A percentile compares a stretch with the other conserved stretches of the same genome.
Evolutionary conservation across 768 basidiomycete genomes (phyloP).

Genomic region (Xerocomus brunneocitrinus): DNA sequence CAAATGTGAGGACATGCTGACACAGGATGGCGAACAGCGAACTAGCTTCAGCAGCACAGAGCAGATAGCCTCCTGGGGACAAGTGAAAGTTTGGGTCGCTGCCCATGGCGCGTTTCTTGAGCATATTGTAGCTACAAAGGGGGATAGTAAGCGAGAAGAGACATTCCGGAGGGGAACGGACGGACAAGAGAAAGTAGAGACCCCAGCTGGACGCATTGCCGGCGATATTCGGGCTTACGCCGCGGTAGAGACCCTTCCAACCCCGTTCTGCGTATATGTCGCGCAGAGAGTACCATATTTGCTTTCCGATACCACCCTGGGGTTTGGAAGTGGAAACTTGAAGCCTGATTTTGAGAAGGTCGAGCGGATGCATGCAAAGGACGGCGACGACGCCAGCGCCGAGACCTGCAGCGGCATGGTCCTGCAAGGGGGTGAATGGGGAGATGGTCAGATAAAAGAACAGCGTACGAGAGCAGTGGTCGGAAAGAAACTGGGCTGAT

Average conservation of each 20-base stretch:
- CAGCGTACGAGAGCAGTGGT: constrained; percentile 31
- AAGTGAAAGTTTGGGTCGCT: constrained; percentile 63
- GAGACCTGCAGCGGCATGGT: constrained; percentile 92
- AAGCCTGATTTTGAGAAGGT: constrained; percentile 90
- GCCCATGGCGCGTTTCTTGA: constrained; percentile 75
- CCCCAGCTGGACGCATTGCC: constrained; percentile 98
- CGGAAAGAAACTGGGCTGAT: constrained; percentile 40
- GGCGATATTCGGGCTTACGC: constrained; percentile 84
- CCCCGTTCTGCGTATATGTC: constrained; percentile 75
- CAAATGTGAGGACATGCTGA: constrained; percentile 10
- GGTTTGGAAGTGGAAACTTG: constrained; percentile 77
- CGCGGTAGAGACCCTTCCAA: constrained; percentile 84
- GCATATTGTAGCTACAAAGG: constrained; percentile 76
- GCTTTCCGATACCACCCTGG: constrained; percentile 56
- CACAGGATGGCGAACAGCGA: constrained; percentile 39
- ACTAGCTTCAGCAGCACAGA: constrained; percentile 97
- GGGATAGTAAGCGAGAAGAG: constrained; percentile 2
- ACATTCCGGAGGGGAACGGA: background rate
- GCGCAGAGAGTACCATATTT: constrained; percentile 71
- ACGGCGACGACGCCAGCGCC: constrained; percentile 91
- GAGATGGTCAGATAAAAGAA: background rate
- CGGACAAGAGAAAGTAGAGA: constrained; percentile 92
- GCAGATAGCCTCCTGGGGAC: constrained; percentile 73
- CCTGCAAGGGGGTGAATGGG: constrained; percentile 43
- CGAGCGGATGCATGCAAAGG: constrained; percentile 95